Evolutionary conservation across 352 stramenopile genomes (phyloP), one percentile per base, ranked within the genome.

Genomic region (Globisporangium spinosum): DNA sequence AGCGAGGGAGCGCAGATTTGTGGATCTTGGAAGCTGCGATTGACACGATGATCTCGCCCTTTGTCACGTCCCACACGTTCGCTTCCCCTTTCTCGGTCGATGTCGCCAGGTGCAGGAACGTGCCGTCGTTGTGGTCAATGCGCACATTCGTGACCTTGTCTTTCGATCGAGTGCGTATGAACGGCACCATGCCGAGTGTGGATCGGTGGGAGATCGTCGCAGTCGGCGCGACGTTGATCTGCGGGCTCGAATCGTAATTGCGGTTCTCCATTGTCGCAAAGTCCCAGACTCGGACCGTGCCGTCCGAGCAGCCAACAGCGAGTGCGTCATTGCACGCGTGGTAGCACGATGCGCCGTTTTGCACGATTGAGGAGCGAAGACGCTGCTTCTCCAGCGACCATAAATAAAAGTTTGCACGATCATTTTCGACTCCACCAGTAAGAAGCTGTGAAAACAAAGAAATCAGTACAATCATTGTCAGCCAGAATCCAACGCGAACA

Each of bases 11-110:
- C 53, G 88, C 83, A 7, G 89, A 96, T 60, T 85, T 86, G 73
- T 96, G 89, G 38, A 96, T 95, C 68, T 93, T 93, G 34, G 76
- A 77, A 2, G 85, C 80, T 20, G 87, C 74, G 35, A 96, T 90
- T 0, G 89, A 93, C 45, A 93, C 73, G 59, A 93, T 80, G 40
- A 93, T 82, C 45, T 95, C 89, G 45, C 85, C 87, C 71, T 95
- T 96, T 47, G 86, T 85, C 15, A 93, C 85, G 62, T 96, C 87
- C 89, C 89, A 96, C 13, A 96, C 85, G 55, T 94, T 89, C 6
- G 86, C 85, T 70, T 96, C 89, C 25, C 89, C 89, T 61, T 94
- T 94, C 40, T 96, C 89, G 10, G 87, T 95, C 27, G 87, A 91
- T 0, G 87, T 94, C 15, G 89, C 89, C 47, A 94, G 70, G 69